Evolutionary conservation across 805 yeast species (phyloP), one percentile per base, ranked within the genome.

Genomic region (Scheffersomyces spartinae): DNA sequence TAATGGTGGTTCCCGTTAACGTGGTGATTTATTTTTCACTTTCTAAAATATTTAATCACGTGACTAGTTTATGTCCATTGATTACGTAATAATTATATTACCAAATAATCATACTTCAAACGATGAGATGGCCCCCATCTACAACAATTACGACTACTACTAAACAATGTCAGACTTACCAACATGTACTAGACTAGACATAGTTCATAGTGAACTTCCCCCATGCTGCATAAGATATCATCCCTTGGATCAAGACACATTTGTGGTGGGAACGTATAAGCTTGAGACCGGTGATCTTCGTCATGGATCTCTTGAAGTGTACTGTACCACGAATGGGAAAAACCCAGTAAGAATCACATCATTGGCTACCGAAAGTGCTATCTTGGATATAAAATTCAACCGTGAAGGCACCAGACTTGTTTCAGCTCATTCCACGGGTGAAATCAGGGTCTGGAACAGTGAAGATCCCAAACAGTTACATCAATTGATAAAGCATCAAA

Each of bases 381-480:
- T 91, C 9, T 49, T 91, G 22, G 98, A 91, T 44, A 38, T 88
- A 21, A 81, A 83, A 36, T 50, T 81, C 27, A 61, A 65, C 14
- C 82, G 53, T 23, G 73, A 75, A 35, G 44, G 52, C 7, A 33
- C 55, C 4, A 20, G 65, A 6, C 37, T 83, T 4, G 61, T 64
- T 2, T 64, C 82, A 2, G 85, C 75, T 0, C 94, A 86, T 43
- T 82, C 95, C 0, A 79, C 84, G 0, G 97, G 97, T 2, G 64
- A 67, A 30, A 35, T 88, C 3, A 55, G 55, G 15, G 31, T 79
- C 6, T 91, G 96, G 95, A 34, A 15, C n/a, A 26, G 19, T 9
- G 32, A 33, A 47, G 47, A 26, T 12, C 26, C 41, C 4, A 27
- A 32, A 17, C 24, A 56, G 12, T 23, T 3, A 20, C 28, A 1